Percentiles rank a stretch among this genome's conserved stretches.
These are phyloP conservation scores for Ciborinia camelliae DNA, from an alignment of 2,329 filamentous ascomycete species.

Conservation along the genomic window DNA sequence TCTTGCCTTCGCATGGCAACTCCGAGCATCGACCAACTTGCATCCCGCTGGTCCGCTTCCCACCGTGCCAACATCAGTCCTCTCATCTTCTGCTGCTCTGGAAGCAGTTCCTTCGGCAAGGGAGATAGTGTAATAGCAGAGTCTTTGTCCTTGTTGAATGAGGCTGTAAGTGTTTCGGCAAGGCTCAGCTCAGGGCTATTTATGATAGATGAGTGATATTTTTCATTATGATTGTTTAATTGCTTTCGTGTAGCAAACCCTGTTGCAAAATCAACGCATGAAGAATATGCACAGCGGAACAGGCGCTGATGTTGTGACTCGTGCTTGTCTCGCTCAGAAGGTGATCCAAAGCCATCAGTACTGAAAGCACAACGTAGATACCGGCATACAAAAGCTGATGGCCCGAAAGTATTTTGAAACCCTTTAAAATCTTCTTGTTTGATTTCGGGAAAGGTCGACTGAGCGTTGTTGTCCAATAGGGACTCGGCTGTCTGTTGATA, in stretches of 20 bases:
- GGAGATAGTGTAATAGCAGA: too few relatives aligned
- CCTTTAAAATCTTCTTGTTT: not conserved
- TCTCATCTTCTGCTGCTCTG: too few relatives aligned
- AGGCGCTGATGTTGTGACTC: constrained; percentile 16
- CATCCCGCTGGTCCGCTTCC: too few relatives aligned
- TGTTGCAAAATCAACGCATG: constrained; percentile 12
- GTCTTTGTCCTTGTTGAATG: too few relatives aligned
- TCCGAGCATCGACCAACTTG: too few relatives aligned
- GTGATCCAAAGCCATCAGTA: constrained; percentile 15
- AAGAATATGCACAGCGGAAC: constrained; percentile 11
- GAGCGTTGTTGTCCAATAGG: constrained; percentile 8
- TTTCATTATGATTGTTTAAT: constrained; percentile 17
- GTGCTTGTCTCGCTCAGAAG: constrained; percentile 2
- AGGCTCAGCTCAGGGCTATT: not conserved
- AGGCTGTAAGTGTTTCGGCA: not conserved
- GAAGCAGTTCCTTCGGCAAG: too few relatives aligned
- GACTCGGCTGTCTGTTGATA: constrained; percentile 13
- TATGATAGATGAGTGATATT: not conserved
- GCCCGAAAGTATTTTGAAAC: constrained; percentile 12
- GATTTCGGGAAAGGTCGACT: not conserved
- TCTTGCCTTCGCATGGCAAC: too few relatives aligned
- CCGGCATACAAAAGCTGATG: constrained; percentile 16
- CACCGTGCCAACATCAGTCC: too few relatives aligned
- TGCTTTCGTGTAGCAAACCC: too few relatives aligned
- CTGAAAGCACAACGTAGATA: constrained; percentile 13